Evolutionary conservation across 2,329 filamentous ascomycete genomes (phyloP).

Genomic region (Penicillium oxalicum): DNA sequence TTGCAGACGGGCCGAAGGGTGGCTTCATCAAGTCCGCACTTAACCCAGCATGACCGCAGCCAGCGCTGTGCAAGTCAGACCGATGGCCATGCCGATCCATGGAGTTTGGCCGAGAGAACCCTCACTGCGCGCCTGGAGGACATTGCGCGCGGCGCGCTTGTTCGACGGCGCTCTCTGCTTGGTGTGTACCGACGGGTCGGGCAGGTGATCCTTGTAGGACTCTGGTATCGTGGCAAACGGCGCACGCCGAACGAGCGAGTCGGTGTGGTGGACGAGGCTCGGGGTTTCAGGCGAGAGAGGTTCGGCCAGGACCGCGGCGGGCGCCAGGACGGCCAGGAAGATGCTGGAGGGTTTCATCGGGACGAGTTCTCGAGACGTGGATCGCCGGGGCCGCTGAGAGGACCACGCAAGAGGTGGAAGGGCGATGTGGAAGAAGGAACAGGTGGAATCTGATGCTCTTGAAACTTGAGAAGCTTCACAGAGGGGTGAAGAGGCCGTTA

Average conservation of each 20-base stretch:
- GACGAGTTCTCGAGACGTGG: not conserved
- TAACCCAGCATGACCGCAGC: slow-evolving; percentile 37
- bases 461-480: no score
- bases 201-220: slow-evolving; percentile 2
- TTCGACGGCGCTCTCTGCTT: not conserved
- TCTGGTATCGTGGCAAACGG: slow-evolving; percentile 19
- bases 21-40: not conserved
- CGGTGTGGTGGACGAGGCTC: slow-evolving; percentile 6
- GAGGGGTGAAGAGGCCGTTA: no score
- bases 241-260: slow-evolving; percentile 13
- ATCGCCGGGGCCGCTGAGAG: no score
- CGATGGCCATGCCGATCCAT: slow-evolving; percentile 40
- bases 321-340: slow-evolving; percentile 16
- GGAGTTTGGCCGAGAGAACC: slow-evolving; percentile 36
- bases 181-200: not conserved
- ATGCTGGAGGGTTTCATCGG: slow-evolving; percentile 15
- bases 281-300: slow-evolving; percentile 7
- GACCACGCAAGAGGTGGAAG: no score
- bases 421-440: no score
- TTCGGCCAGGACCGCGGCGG: slow-evolving; percentile 16
- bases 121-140: slow-evolving; percentile 32
- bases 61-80: slow-evolving; percentile 34
- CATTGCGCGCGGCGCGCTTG: slow-evolving; percentile 19
- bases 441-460: no score
- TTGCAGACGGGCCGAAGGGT: not conserved